Evolutionary conservation across 768 basidiomycete genomes (phyloP).

Genomic region (Tricholoma sp.): DNA sequence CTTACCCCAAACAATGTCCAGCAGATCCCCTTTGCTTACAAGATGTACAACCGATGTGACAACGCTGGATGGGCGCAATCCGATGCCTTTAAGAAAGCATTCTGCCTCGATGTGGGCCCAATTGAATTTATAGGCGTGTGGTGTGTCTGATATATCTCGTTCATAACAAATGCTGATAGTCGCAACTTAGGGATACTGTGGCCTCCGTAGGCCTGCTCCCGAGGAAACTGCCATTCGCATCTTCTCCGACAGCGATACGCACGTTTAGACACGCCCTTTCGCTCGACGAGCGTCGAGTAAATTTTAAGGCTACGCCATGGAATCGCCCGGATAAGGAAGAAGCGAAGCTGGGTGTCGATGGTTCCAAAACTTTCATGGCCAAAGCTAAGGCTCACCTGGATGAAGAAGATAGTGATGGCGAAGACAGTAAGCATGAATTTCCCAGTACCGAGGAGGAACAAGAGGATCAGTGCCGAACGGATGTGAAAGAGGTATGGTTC

Average conservation of each 20-base stretch:
- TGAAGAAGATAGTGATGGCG: not conserved
- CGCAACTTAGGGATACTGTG: not conserved
- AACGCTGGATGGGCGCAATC: slow-evolving; percentile 4
- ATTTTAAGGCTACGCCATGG: not conserved
- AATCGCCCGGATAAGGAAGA: not conserved
- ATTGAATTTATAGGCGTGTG: not conserved
- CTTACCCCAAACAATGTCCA: slow-evolving; percentile 4
- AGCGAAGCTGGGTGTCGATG: not conserved
- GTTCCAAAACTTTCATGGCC: not conserved
- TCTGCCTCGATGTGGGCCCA: not conserved
- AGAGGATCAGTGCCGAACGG: not conserved
- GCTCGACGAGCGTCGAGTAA: not conserved
- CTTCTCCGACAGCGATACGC: not conserved
- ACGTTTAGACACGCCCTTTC: not conserved
- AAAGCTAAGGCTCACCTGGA: not conserved
- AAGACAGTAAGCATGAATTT: not conserved
- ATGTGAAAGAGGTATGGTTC: not conserved
- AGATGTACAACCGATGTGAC: slow-evolving; percentile 4
- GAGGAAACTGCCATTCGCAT: not conserved
- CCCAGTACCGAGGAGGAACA: no score
- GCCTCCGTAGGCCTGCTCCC: not conserved
- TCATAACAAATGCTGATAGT: not conserved
- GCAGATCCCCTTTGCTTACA: slow-evolving; percentile 9
- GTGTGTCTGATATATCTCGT: not conserved
- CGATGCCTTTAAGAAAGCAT: slow-evolving; percentile 4